phyloP scores from a whole-genome alignment of 345 rosid genomes.

The Erodium maritimum region DNA sequence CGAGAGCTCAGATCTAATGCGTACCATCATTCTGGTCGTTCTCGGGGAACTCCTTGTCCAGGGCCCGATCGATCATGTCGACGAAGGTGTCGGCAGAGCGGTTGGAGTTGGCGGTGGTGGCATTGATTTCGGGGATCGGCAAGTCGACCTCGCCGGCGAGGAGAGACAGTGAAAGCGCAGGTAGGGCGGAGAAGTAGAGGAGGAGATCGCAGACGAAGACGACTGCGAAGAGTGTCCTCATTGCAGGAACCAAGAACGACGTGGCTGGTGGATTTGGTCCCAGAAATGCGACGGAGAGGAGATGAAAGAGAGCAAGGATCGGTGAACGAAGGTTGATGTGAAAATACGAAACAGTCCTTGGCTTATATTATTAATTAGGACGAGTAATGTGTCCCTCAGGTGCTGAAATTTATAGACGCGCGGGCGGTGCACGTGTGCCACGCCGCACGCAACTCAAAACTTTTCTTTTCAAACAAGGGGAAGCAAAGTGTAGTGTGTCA shows the following conservation, averaged over 20 bases:
- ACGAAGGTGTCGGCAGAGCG: slow-evolving; percentile 42
- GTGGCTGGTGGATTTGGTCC: background rate
- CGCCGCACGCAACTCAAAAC: no score
- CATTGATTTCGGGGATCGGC: slow-evolving; percentile 19
- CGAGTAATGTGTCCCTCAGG: no score
- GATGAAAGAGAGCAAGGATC: background rate
- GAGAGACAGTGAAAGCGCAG: slow-evolving; percentile 13
- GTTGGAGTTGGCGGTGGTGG: slow-evolving; percentile 12
- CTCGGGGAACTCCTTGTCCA: slow-evolving; percentile 80
- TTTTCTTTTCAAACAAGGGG: no score
- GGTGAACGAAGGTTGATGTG: slow-evolving; percentile 1
- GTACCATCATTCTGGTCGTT: slow-evolving; percentile 69
- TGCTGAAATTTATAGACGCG: background rate
- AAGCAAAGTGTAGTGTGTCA: no score
- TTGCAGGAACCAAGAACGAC: background rate
- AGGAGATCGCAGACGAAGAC: slow-evolving; percentile 28
- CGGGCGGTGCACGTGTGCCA: background rate
- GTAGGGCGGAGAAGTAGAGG: slow-evolving; percentile 13
- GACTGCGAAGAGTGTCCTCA: slow-evolving; percentile 22
- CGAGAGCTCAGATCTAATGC: slow-evolving; percentile 32
- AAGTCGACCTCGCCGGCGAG: slow-evolving; percentile 28
- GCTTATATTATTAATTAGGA: no score
- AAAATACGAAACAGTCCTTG: slow-evolving; percentile 3
- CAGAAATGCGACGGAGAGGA: background rate
- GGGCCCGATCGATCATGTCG: slow-evolving; percentile 79